A percentile compares a stretch with the other conserved stretches of the same genome.
These are phyloP conservation scores for Sporothrix brunneoviolacea DNA, from an alignment of 2,329 filamentous ascomycete genomes.

Conservation along the genomic window DNA sequence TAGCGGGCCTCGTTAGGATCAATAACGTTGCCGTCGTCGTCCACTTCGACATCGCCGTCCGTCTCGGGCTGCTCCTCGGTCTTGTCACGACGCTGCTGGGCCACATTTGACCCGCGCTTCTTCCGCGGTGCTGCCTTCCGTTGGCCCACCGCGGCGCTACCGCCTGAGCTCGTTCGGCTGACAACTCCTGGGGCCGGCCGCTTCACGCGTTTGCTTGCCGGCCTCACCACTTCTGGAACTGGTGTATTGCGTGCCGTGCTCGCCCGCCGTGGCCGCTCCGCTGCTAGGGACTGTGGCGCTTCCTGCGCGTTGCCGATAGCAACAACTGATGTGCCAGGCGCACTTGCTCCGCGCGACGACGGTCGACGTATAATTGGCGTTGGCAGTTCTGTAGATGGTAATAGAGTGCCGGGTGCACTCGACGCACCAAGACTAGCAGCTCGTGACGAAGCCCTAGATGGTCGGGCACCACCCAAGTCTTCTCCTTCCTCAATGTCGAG, in stretches of 20 bases:
- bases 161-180: conserved; percentile 53
- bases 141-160: conserved; percentile 62
- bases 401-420: background rate
- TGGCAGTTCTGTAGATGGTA: background rate
- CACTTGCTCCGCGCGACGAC: conserved; percentile 22
- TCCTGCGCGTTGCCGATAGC: conserved; percentile 37
- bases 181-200: conserved; percentile 67
- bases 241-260: conserved; percentile 54
- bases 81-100: conserved; percentile 34
- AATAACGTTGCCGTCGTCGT: conserved; percentile 62
- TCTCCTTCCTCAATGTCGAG: background rate
- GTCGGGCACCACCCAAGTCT: background rate
- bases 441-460: conserved; percentile 13
- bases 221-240: conserved; percentile 39
- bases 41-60: conserved; percentile 51
- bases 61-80: conserved; percentile 36
- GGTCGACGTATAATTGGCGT: conserved; percentile 15
- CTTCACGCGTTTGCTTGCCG: conserved; percentile 54
- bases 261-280: conserved; percentile 47
- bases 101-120: conserved; percentile 40
- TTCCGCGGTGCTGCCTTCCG: conserved; percentile 63
- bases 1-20: conserved; percentile 71
- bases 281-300: conserved; percentile 36
- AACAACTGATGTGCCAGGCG: conserved; percentile 20
- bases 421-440: conserved; percentile 8